Percentiles rank a stretch among this genome's conserved stretches.
Evolutionary conservation across 192 early-diverging fungal species (phyloP).

Genomic region (Umbelopsis sp.): DNA sequence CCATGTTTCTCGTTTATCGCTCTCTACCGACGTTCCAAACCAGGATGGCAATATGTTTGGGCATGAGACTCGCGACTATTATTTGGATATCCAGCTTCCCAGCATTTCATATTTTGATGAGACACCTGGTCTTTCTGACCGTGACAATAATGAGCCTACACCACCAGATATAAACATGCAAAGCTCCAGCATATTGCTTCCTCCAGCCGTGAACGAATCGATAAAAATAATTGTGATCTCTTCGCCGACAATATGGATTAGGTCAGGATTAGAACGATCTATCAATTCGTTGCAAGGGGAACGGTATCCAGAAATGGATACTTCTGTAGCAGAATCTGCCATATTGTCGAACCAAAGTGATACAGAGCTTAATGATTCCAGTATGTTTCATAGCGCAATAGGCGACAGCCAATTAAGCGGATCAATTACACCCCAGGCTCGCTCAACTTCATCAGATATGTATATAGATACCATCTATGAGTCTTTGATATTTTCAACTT

Average conservation of each 20-base stretch:
- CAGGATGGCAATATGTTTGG: neutral
- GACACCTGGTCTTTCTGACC: slow-evolving; percentile 49
- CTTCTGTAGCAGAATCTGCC: neutral
- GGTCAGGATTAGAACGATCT: slow-evolving; percentile 24
- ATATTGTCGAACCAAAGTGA: slow-evolving; percentile 16
- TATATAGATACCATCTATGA: slow-evolving; percentile 29
- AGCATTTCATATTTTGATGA: slow-evolving; percentile 60
- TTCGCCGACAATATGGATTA: slow-evolving; percentile 56
- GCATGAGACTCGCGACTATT: slow-evolving; percentile 44
- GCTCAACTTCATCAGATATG: neutral
- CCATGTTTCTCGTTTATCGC: slow-evolving; percentile 46
- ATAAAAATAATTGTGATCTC: slow-evolving; percentile 55
- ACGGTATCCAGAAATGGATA: neutral
- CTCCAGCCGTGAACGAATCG: slow-evolving; percentile 40
- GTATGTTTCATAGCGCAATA: slow-evolving; percentile 15
- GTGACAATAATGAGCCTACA: slow-evolving; percentile 31
- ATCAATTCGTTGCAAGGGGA: slow-evolving; percentile 5
- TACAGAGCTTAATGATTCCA: slow-evolving; percentile 1
- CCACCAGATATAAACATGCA: slow-evolving; percentile 14
- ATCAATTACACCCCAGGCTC: slow-evolving; percentile 24
- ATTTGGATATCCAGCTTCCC: slow-evolving; percentile 54
- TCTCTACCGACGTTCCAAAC: slow-evolving; percentile 18
- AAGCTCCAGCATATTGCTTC: slow-evolving; percentile 41
- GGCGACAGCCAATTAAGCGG: slow-evolving; percentile 22
- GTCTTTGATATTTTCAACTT: slow-evolving; percentile 49